Base-by-base conservation (phyloP, 2,329 filamentous ascomycete species). In the Fusarium sororula region DNA sequence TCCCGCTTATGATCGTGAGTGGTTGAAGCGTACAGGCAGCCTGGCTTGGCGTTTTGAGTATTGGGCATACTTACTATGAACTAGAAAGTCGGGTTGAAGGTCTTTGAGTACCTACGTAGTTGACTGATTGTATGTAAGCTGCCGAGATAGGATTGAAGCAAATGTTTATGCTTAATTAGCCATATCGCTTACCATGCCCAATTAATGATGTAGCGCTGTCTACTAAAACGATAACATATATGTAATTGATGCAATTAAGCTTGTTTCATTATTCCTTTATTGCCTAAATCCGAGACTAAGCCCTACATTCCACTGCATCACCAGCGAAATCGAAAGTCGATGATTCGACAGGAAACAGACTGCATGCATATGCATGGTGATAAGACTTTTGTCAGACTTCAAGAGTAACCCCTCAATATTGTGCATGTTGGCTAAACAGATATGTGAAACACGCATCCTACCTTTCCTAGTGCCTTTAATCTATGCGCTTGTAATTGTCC, bases 391-490 rank as follows among this genome's bases (percentile, higher is more conserved):
- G 22, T 18, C 47, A 41, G 57, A 35, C 18, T 6, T 18, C 35
- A 24, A 24, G 17, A 39, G 3, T 17, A 24, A 11, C 22, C 20
- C 26, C 20, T 54, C 30, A 22, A n/a, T 20, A 11, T 35, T 14
- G 42, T 35, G 37, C 18, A 8, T 12, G 10, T 18, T 53, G 35
- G 6, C 5, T 24, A 17, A 51, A 5, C 7, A 35, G 11, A 3
- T 14, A 4, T 15, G 2, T 18, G 18, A 41, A 54, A 18, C 1
- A 15, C 15, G 7, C n/a, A 42, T 28, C 10, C 4, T 17, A 6
- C 3, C 4, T 26, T 20, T 11, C 1, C 10, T 4, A 1, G 18
- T 35, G 24, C 11, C 7, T 5, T 9, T 6, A 20, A 17, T 32
- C 6, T 20, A 3, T 35, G 18, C 9, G 6, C n/a, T 26, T 38